Conservation (phyloP, 176 grass and related monocot genomes). For the Aechmea fasciata region DNA sequence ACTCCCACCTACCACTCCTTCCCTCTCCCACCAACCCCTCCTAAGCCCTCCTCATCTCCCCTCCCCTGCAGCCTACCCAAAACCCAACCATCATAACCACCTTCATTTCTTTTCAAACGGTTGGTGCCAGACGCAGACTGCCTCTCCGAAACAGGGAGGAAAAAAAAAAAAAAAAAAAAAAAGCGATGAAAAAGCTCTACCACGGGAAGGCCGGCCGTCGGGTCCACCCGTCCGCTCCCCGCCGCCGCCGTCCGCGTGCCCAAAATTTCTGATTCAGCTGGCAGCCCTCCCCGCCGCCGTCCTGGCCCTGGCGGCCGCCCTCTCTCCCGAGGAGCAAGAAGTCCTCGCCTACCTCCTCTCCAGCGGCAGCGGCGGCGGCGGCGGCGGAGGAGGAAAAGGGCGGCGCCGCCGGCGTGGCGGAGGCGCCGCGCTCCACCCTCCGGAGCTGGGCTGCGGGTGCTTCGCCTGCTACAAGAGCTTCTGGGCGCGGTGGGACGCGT, state of each 20-base stretch:
- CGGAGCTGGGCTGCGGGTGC: conserved; percentile 82
- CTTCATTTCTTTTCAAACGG: too few species aligned
- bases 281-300: conserved; percentile 39
- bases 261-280: neutral
- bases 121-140: too few species aligned
- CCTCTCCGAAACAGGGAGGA: too few species aligned
- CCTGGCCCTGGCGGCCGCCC: conserved; percentile 39
- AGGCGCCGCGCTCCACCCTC: conserved; percentile 33
- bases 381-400: neutral
- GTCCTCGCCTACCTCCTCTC: conserved; percentile 81
- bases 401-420: neutral
- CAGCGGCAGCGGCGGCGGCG: conserved; percentile 12
- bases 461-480: conserved; percentile 98
- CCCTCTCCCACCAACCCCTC: too few species aligned
- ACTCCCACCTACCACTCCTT: too few species aligned
- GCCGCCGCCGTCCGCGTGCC: conserved; percentile 16
- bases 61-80: too few species aligned
- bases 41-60: too few species aligned
- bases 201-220: conserved; percentile 49
- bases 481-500: conserved; percentile 93
- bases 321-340: conserved; percentile 62
- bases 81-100: too few species aligned
- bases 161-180: too few species aligned
- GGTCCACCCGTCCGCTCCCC: conserved; percentile 43
- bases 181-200: conserved; percentile 60